A percentile compares a stretch with the other conserved stretches of the same genome.
Evolutionary conservation across 805 yeast species (phyloP).

Genomic region (Myxozyma vanderwaltii): DNA sequence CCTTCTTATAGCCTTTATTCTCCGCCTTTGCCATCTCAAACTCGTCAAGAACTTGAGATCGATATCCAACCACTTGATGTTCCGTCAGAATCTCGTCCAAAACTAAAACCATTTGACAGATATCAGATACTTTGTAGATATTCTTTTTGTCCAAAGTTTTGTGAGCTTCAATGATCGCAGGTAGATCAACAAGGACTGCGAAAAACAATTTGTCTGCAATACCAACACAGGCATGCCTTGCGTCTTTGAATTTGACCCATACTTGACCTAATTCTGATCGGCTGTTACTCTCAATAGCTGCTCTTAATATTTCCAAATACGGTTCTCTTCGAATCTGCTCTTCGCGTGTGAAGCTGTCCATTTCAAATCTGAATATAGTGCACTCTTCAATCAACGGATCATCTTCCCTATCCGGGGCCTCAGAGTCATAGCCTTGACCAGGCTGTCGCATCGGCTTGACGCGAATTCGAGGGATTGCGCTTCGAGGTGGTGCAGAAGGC

Average conservation of each 20-base stretch:
- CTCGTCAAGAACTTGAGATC: slow-evolving; percentile 37
- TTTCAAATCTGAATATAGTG: slow-evolving; percentile 58
- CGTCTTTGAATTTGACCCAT: slow-evolving; percentile 79
- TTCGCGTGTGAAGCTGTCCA: slow-evolving; percentile 27
- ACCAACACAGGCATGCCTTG: slow-evolving; percentile 72
- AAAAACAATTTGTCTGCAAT: slow-evolving; percentile 73
- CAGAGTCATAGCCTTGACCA: slow-evolving; percentile 96
- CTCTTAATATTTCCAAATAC: slow-evolving; percentile 19
- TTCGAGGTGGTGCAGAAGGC: slow-evolving; percentile 13
- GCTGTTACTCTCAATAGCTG: slow-evolving; percentile 38
- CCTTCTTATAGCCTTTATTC: slow-evolving; percentile 25
- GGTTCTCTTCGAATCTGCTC: slow-evolving; percentile 26
- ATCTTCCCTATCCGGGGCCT: slow-evolving; percentile 93
- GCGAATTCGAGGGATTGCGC: slow-evolving; percentile 49
- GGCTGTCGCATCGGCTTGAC: slow-evolving; percentile 69
- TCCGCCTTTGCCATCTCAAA: slow-evolving; percentile 34
- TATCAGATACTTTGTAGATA: slow-evolving; percentile 80
- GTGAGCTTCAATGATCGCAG: slow-evolving; percentile 82
- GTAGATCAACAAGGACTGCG: slow-evolving; percentile 84
- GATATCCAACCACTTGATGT: slow-evolving; percentile 42
- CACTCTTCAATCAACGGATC: slow-evolving; percentile 93
- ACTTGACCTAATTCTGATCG: slow-evolving; percentile 70
- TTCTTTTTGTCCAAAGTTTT: slow-evolving; percentile 89
- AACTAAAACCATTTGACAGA: slow-evolving; percentile 81
- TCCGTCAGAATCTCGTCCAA: slow-evolving; percentile 57